Percentiles rank a stretch among this genome's conserved stretches.
phyloP scores from a whole-genome alignment of 345 rosid genomes.

The Reutealis trisperma region DNA sequence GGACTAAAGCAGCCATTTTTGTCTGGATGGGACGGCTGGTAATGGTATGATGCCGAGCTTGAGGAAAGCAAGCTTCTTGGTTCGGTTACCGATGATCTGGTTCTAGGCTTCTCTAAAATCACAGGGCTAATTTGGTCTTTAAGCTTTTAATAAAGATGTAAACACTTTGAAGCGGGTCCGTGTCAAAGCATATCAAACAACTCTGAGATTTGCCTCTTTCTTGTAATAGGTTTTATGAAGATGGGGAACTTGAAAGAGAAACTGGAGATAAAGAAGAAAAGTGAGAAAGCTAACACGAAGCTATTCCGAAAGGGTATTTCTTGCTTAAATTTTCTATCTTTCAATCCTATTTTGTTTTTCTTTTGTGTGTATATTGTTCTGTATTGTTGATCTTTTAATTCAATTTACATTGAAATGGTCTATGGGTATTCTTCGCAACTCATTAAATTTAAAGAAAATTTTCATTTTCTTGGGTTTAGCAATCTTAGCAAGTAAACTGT shows the following conservation, averaged over 20 bases:
- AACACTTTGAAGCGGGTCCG: too few relatives aligned
- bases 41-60: slow-evolving; percentile 80
- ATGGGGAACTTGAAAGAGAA: slow-evolving; percentile 16
- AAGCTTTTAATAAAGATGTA: too few relatives aligned
- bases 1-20: slow-evolving; percentile 16
- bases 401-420: neutral
- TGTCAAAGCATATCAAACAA: too few relatives aligned
- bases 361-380: neutral
- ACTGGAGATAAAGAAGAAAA: slow-evolving; percentile 1
- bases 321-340: neutral
- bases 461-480: neutral
- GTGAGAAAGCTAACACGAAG: neutral
- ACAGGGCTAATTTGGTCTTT: slow-evolving; percentile 41
- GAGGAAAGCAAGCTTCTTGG: slow-evolving; percentile 83
- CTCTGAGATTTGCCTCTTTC: too few relatives aligned
- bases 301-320: slow-evolving; percentile 10
- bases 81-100: slow-evolving; percentile 87
- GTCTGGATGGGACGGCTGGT: slow-evolving; percentile 54
- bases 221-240: neutral
- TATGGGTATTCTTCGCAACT: neutral
- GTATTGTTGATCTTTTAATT: neutral
- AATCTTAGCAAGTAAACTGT: neutral
- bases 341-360: neutral
- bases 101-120: slow-evolving; percentile 85
- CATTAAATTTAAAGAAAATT: too few relatives aligned